Evolutionary conservation across 1,284 basidiomycete genomes (phyloP), one percentile per base, ranked within the genome.

Genomic region (Caloboletus inedulis): DNA sequence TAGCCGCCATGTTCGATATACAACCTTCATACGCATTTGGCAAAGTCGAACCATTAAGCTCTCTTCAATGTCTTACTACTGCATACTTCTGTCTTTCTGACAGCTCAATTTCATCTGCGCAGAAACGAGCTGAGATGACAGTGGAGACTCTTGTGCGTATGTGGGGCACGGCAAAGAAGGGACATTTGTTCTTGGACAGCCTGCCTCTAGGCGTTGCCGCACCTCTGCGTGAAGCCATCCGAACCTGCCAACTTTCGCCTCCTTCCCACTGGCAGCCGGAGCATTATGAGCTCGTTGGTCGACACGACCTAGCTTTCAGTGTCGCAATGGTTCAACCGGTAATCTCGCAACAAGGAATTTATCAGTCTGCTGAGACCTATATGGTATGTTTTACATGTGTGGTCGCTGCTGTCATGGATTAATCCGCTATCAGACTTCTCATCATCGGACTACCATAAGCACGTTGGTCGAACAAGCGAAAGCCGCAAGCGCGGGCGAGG

Each of bases 201-300:
- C 66, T 91, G n/a, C 84, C 91, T 1, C 69, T 91, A 7, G 90
- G 89, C 0, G 71, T 96, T 16, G 82, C 87, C 2, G 74, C 91
- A 8, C 94, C 94, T 0, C 72, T 98, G 5, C 74, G 85, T 49
- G 95, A 98, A 68, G 90, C 89, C 6, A 75, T 91, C 23, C 75
- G 92, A 49, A 85, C 86, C 10, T 91, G 89, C 60, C 93, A 95
- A 62, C 70, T 88, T 13, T 79, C 83, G 0, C 91, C 94, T 1
- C 84, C 86, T 0, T 75, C 77, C 7, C 78, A 85, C 52, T 94
- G 90, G 89, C 76, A 82, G 0, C 64, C 81, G 7, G 77, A 77
- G 8, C 84, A 87, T 39, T 97, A 93, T 65, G 74, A 78, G 13
- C 77, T 91, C 3, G 81, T 96, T 51, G 88, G 87, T 6, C 77